Base-by-base conservation (phyloP, 2,329 filamentous ascomycete genomes). In the Apiospora saccharicola region DNA sequence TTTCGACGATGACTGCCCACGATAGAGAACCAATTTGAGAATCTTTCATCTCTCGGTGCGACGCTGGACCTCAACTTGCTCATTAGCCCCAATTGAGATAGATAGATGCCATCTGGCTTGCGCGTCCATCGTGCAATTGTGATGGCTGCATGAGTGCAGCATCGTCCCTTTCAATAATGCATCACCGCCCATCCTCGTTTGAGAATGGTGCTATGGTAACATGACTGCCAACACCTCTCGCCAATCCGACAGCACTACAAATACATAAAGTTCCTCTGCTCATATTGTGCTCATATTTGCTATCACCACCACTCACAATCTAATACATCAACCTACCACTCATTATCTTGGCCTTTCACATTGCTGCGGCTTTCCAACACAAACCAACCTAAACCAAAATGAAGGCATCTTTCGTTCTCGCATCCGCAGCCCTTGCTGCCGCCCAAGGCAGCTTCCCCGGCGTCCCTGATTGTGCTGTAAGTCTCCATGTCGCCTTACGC, bases 331-430 rank as follows among this genome's bases (percentile, higher is more conserved):
- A 61, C 34, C 30, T 22, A 37, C 30, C 16, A 37, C 30, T 8
- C 14, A 37, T 16, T 61, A 30, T 37, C 53, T 61, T 61, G 53
- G 30, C 12, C 30, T 22, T 4, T 34, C 34, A 6, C 51, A 57
- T 57, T 26, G 26, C 51, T 30, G 14, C 51, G 13, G 26, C 19
- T 16, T 37, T 34, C 53, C 53, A 22, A 61, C 30, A 61, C 16
- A 30, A 22, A 57, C 16, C 53, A 12, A 61, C 53, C 30, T 37
- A 61, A 61, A 22, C 37, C 64, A 68, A 14, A 24, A 68, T 68
- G 64, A 68, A 68, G 64, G 37, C 64, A 68, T 24, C 64, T 43
- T 22, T 68, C 34, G 22, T 68, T n/a, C 64, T 68, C 37, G 64
- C 64, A 19, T 68, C 37, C 14, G 64, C 64, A 8, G 22, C 37